Evolutionary conservation across 2,329 filamentous ascomycete genomes (phyloP).

Genomic region (Pseudopyricularia cyperi): DNA sequence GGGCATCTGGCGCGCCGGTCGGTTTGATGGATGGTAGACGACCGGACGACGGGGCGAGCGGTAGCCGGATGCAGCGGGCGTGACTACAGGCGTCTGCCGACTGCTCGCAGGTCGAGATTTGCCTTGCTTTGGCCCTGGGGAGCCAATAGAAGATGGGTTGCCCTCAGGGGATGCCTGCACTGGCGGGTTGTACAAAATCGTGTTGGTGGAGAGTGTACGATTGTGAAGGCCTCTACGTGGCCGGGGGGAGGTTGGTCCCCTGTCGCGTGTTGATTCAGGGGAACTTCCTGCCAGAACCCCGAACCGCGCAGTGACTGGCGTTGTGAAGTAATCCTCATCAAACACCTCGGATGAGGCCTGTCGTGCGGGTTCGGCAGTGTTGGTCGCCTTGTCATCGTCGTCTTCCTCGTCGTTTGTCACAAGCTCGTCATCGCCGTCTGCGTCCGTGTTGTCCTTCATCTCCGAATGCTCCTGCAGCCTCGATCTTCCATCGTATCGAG

Average conservation of each 20-base stretch:
- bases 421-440: constrained; percentile 84
- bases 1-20: constrained; percentile 38
- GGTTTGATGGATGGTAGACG: constrained; percentile 32
- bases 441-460: constrained; percentile 57
- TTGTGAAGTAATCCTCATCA: constrained; percentile 42
- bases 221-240: constrained; percentile 39
- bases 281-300: constrained; percentile 1
- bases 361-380: constrained; percentile 17
- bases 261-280: constrained; percentile 1
- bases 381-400: constrained; percentile 35
- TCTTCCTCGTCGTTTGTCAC: constrained; percentile 62
- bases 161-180: constrained; percentile 1
- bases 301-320: constrained; percentile 24
- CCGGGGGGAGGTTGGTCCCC: constrained; percentile 12
- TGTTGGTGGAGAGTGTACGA: constrained; percentile 68
- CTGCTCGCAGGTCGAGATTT: constrained; percentile 21
- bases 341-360: constrained; percentile 13
- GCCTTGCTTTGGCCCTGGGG: constrained; percentile 14
- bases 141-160: neutral
- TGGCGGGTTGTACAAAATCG: constrained; percentile 68
- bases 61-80: constrained; percentile 20
- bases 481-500: neutral
- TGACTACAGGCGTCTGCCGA: constrained; percentile 23
- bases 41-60: constrained; percentile 32
- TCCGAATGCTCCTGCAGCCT: constrained; percentile 21